phyloP scores from a whole-genome alignment of 768 basidiomycete species.

The Lentinula aciculospora region DNA sequence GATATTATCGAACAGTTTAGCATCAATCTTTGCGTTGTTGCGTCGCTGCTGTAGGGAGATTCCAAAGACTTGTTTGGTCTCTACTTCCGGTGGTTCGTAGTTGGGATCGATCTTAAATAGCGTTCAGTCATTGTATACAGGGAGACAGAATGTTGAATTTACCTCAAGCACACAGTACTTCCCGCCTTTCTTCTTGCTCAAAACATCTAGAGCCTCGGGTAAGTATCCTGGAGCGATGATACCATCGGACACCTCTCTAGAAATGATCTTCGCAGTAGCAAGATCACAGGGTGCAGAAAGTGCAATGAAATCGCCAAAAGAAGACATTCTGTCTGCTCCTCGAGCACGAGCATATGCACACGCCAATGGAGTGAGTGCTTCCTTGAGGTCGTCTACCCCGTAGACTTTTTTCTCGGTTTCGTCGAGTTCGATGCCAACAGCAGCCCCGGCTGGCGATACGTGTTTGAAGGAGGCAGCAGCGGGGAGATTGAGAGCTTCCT shows the following conservation, averaged over 20 bases:
- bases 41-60: conserved; percentile 84
- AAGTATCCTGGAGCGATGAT: conserved; percentile 95
- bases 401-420: conserved; percentile 90
- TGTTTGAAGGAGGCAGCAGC: conserved; percentile 99
- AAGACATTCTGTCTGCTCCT: conserved; percentile 99
- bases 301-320: conserved; percentile 98
- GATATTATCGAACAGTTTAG: conserved; percentile 76
- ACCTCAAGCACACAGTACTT: conserved; percentile 98
- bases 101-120: conserved; percentile 73
- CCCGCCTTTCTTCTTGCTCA: conserved; percentile 95
- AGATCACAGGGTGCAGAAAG: conserved; percentile 90
- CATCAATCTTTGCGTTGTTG: conserved; percentile 86
- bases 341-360: conserved; percentile 94
- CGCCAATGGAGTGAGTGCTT: conserved; percentile 82
- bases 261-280: conserved; percentile 93
- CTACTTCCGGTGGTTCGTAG: conserved; percentile 73
- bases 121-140: background rate
- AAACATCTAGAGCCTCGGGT: conserved; percentile 79
- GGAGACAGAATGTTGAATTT: conserved; percentile 5
- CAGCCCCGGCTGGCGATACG: conserved; percentile 96
- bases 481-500: conserved; percentile 80
- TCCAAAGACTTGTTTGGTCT: conserved; percentile 96
- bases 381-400: conserved; percentile 92
- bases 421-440: conserved; percentile 80
- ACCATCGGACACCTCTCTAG: conserved; percentile 98